Evolutionary conservation across 164 flowering plant species (phyloP).

Genomic region (Aristolochia californica): DNA sequence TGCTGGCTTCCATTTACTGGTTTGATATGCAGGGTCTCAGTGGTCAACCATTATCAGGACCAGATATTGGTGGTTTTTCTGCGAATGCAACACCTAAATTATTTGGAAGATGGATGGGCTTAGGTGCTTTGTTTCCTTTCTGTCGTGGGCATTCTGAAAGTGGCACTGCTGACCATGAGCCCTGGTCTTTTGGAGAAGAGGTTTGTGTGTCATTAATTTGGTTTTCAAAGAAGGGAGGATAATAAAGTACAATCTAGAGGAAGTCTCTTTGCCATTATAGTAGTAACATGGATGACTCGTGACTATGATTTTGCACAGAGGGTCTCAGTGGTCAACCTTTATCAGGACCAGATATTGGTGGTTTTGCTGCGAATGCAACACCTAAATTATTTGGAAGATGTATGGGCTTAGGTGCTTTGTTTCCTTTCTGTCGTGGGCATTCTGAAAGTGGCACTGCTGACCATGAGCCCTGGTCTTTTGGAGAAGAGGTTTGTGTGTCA

Average conservation of each 20-base stretch:
- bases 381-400: conserved; percentile 87
- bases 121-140: conserved; percentile 90
- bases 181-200: conserved; percentile 97
- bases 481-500: conserved; percentile 56
- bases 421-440: conserved; percentile 94
- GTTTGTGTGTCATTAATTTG: conserved; percentile 21
- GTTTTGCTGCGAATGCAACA: conserved; percentile 91
- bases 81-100: conserved; percentile 89
- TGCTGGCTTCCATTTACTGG: not conserved
- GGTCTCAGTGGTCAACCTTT: conserved; percentile 81
- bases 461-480: conserved; percentile 98
- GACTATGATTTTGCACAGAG: no score
- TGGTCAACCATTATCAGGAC: conserved; percentile 93
- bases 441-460: conserved; percentile 53
- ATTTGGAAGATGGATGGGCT: conserved; percentile 92
- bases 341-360: conserved; percentile 97
- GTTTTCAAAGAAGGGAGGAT: not conserved
- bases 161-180: conserved; percentile 70
- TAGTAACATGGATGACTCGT: no score
- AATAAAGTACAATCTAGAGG: no score
- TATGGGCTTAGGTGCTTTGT: conserved; percentile 88
- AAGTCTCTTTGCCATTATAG: no score
- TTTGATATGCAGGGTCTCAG: conserved; percentile 60
- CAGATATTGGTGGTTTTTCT: conserved; percentile 97
- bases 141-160: conserved; percentile 84